Base-by-base conservation (phyloP, 78 protist species). In the Reticulomyxa filosa region DNA sequence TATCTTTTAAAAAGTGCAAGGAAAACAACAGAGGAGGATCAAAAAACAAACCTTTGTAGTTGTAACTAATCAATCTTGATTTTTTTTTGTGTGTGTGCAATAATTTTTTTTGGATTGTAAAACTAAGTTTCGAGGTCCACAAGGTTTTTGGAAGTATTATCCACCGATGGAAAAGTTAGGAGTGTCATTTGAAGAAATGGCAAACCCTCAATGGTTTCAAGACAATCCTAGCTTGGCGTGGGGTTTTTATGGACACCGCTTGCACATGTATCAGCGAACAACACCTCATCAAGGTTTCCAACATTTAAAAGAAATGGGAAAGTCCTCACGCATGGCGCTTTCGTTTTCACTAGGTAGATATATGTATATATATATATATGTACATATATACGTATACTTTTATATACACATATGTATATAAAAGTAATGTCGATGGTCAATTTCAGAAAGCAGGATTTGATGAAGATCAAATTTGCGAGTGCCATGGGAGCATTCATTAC, bases 381-480 rank as follows among this genome's bases (percentile, higher is more conserved):
- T n/a, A n/a, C n/a, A n/a, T n/a, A n/a, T n/a, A n/a, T n/a, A n/a
- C n/a, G n/a, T 20, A n/a, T n/a, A n/a, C n/a, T n/a, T n/a, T n/a
- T n/a, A n/a, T n/a, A n/a, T n/a, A n/a, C n/a, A n/a, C n/a, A n/a
- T n/a, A n/a, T n/a, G n/a, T n/a, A n/a, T n/a, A n/a, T n/a, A n/a
- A n/a, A n/a, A n/a, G n/a, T n/a, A 13, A 42, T 13, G 69, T 65
- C 34, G 69, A 65, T 6, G 69, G 69, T 38, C 51, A 48, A 57
- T 65, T 65, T 65, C 65, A 53, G 57, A 65, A 55, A 57, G 69
- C 69, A 6, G 57, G 57, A n/a, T 65, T 48, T 55, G 53, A 65
- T 10, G 51, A 7, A 22, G 6, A 65, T 6, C 4, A 8, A n/a
- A 65, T 65, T 33, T 23, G 38, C 25, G 69, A 65, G 29, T 25